Percentiles rank a stretch among this genome's conserved stretches.
These are phyloP conservation scores for Kurtzmaniella quercitrusa DNA, from an alignment of 1,139 yeast genomes.

Conservation along the genomic window DNA sequence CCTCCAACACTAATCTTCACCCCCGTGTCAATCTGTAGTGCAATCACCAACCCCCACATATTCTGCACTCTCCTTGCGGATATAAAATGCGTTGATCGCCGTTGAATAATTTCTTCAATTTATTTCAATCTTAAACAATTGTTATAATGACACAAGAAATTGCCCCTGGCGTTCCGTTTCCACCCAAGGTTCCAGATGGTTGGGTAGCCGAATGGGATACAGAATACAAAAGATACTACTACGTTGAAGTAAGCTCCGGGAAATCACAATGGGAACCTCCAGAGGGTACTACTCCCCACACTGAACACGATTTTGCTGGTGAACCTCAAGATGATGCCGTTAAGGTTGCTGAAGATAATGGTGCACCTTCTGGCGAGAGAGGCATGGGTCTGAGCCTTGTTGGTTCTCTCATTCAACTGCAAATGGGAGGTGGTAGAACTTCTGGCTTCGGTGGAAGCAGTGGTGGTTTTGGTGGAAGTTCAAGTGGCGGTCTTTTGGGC, in stretches of 20 bases:
- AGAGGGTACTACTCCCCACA: neutral
- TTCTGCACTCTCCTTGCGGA: neutral
- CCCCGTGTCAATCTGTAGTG: no score
- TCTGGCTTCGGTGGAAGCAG: constrained; percentile 11
- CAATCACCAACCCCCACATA: neutral
- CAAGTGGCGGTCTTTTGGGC: neutral
- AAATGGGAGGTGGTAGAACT: constrained; percentile 8
- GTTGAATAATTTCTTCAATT: neutral
- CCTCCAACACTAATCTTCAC: no score
- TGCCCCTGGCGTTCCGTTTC: constrained; percentile 3
- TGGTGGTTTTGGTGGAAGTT: constrained; percentile 1
- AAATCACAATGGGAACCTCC: constrained; percentile 20
- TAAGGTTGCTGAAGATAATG: neutral
- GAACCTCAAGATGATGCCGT: neutral
- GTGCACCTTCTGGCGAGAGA: constrained; percentile 1
- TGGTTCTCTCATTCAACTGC: neutral
- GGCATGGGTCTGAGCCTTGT: constrained; percentile 1
- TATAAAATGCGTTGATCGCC: neutral
- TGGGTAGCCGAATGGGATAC: constrained; percentile 30
- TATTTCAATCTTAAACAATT: neutral
- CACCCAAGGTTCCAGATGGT: constrained; percentile 20
- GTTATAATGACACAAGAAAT: neutral
- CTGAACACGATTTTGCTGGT: neutral
- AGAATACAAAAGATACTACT: constrained; percentile 20
- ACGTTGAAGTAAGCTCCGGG: constrained; percentile 19